Evolutionary conservation across 495 filamentous ascomycete genomes (phyloP).

Genomic region (Penicillium verhagenii): DNA sequence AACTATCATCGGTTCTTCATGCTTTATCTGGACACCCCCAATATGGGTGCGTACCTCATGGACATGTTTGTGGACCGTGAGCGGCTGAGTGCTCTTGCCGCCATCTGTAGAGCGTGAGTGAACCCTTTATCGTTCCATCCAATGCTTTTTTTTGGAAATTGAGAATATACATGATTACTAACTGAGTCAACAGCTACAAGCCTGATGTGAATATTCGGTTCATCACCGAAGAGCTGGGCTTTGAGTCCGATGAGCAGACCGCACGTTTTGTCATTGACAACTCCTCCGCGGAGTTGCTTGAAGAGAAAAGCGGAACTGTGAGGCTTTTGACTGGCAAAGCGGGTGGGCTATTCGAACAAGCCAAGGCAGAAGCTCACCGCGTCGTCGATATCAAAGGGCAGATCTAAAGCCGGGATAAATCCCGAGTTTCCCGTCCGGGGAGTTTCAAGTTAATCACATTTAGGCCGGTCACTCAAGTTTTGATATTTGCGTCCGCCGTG

Average conservation of each 20-base stretch:
- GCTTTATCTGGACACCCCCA: constrained; percentile 88
- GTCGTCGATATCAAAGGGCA: constrained; percentile 97
- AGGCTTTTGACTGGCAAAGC: constrained; percentile 74
- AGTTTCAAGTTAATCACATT: constrained; percentile 3
- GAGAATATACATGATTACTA: constrained; percentile 43
- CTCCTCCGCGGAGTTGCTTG: constrained; percentile 69
- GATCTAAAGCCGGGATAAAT: constrained; percentile 56
- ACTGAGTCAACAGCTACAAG: constrained; percentile 70
- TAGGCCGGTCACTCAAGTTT: background rate
- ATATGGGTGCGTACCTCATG: constrained; percentile 98
- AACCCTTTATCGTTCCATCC: background rate
- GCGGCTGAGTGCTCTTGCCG: constrained; percentile 82
- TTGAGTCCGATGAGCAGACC: constrained; percentile 88
- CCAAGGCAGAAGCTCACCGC: constrained; percentile 69
- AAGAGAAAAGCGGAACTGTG: constrained; percentile 72
- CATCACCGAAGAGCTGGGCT: constrained; percentile 92
- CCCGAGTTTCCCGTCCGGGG: background rate
- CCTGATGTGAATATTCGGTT: constrained; percentile 84
- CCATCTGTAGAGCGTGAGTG: constrained; percentile 92
- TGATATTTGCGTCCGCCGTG: background rate
- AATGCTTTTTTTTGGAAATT: no score
- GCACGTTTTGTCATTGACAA: constrained; percentile 83
- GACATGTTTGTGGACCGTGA: constrained; percentile 97
- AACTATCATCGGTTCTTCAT: constrained; percentile 98
- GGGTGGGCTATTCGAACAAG: constrained; percentile 65